Conservation (phyloP, 805 yeast species). For the Ogataea glucozyma region DNA sequence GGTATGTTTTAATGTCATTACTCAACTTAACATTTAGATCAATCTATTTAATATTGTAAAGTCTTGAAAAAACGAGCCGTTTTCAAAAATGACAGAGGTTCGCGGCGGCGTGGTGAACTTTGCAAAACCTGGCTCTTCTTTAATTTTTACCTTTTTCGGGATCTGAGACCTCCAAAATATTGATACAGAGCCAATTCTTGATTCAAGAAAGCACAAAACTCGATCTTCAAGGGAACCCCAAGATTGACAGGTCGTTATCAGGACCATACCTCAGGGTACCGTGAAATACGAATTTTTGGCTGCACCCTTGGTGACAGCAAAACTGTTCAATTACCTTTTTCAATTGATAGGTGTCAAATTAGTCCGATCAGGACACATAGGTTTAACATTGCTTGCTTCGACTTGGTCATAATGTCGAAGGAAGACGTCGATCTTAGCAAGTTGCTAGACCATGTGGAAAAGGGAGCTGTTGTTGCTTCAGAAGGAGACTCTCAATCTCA, state of each 20-base stretch:
- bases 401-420: constrained; percentile 18
- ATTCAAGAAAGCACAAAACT: no score
- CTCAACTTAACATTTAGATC: no score
- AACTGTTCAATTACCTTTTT: neutral
- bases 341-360: neutral
- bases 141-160: constrained; percentile 1
- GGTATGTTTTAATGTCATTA: constrained; percentile 19
- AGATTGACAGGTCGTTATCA: no score
- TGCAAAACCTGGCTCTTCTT: constrained; percentile 1
- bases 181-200: no score
- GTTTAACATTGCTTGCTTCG: neutral
- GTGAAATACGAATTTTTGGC: no score
- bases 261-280: constrained; percentile 5
- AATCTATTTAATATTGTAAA: no score
- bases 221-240: no score
- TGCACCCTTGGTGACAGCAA: no score
- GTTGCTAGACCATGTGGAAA: constrained; percentile 19
- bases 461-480: neutral
- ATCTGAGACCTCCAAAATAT: no score
- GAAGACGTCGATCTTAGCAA: constrained; percentile 16
- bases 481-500: neutral
- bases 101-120: neutral
- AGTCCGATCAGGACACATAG: neutral
- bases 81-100: neutral
- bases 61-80: neutral